Evolutionary conservation across 2,329 filamentous ascomycete genomes (phyloP).

Genomic region (Ambrosiella cleistominuta): DNA sequence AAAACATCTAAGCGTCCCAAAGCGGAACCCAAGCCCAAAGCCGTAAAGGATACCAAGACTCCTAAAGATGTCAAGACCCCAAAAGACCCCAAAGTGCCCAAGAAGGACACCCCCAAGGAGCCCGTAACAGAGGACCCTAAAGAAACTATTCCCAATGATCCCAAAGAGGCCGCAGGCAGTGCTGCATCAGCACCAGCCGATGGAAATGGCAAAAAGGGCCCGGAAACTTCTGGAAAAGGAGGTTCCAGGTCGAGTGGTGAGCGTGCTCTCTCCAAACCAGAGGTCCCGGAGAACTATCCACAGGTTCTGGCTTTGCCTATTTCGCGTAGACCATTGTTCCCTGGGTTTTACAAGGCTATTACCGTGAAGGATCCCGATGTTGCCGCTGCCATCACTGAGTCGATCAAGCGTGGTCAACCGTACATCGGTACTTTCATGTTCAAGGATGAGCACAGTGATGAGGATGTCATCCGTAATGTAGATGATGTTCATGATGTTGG

Average conservation of each 20-base stretch:
- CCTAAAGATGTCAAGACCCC: neutral
- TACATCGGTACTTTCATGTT: conserved; percentile 95
- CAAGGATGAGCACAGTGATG: conserved; percentile 88
- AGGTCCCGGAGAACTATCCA: conserved; percentile 86
- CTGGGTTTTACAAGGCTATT: conserved; percentile 96
- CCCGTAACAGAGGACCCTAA: neutral
- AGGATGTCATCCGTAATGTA: conserved; percentile 76
- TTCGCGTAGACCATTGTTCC: conserved; percentile 80
- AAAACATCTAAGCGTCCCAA: conserved; percentile 5
- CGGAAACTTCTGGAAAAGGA: conserved; percentile 31
- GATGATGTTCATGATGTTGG: conserved; percentile 92
- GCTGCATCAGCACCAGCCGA: conserved; percentile 28
- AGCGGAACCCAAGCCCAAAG: neutral
- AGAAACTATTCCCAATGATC: conserved; percentile 16
- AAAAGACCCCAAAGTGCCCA: neutral
- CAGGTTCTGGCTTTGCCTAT: conserved; percentile 97
- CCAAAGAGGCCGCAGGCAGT: conserved; percentile 37
- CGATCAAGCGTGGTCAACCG: conserved; percentile 90
- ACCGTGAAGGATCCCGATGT: conserved; percentile 90
- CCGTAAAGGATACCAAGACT: neutral
- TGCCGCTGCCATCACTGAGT: conserved; percentile 79
- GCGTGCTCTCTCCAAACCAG: conserved; percentile 66
- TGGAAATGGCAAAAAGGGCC: conserved; percentile 15
- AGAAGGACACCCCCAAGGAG: conserved; percentile 8
- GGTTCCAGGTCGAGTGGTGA: conserved; percentile 47